Percentiles rank a stretch among this genome's conserved stretches.
These are phyloP conservation scores for Diatrype stigma DNA, from an alignment of 2,329 filamentous ascomycete species.

Conservation along the genomic window DNA sequence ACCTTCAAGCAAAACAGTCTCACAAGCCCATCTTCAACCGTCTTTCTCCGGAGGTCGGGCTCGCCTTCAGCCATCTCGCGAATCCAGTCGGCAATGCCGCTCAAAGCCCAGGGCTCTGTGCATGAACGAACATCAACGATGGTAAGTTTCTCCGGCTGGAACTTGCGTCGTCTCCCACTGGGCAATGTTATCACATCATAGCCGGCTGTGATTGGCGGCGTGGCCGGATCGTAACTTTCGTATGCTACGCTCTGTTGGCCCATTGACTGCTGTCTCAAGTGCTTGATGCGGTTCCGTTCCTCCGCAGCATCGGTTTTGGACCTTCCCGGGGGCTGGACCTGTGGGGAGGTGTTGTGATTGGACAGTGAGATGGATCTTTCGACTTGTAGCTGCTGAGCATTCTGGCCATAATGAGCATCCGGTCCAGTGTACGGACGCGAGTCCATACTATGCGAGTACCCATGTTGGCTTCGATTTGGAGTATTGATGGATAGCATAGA, in stretches of 20 bases:
- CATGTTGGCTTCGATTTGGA: slow-evolving; percentile 45
- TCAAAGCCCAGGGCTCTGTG: slow-evolving; percentile 86
- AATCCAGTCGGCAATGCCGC: slow-evolving; percentile 81
- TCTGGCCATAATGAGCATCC: slow-evolving; percentile 46
- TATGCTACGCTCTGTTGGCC: slow-evolving; percentile 48
- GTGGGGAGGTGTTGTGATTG: slow-evolving; percentile 75
- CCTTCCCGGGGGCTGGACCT: slow-evolving; percentile 75
- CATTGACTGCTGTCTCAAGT: slow-evolving; percentile 51
- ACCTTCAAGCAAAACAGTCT: slow-evolving; percentile 91
- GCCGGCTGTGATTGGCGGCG: slow-evolving; percentile 49
- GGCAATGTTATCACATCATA: slow-evolving; percentile 85
- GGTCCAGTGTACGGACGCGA: slow-evolving; percentile 40
- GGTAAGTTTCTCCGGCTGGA: slow-evolving; percentile 79
- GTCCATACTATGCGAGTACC: slow-evolving; percentile 45
- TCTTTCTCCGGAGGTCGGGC: slow-evolving; percentile 77
- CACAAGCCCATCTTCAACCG: slow-evolving; percentile 82
- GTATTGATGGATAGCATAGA: slow-evolving; percentile 45
- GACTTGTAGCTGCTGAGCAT: slow-evolving; percentile 43
- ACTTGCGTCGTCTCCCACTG: slow-evolving; percentile 73
- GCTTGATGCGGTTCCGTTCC: slow-evolving; percentile 46
- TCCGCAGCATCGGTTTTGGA: slow-evolving; percentile 93
- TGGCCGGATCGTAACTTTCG: slow-evolving; percentile 54
- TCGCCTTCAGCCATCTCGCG: slow-evolving; percentile 88
- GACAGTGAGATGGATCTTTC: slow-evolving; percentile 78
- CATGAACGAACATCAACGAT: slow-evolving; percentile 80